These are phyloP conservation scores for Danielia oregonensis DNA, from an alignment of 805 yeast species.

Conservation along the genomic window DNA sequence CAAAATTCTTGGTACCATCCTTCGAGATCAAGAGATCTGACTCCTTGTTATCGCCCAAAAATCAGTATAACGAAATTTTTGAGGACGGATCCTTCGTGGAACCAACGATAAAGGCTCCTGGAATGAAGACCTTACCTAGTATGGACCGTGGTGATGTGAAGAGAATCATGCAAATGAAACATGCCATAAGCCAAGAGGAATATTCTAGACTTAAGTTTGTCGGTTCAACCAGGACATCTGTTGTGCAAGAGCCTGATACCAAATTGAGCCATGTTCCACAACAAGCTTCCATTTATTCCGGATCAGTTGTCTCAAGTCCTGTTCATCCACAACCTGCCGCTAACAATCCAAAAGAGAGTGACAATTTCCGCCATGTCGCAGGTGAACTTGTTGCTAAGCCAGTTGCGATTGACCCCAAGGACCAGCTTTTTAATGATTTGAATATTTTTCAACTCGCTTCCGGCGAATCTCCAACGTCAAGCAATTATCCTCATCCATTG, in stretches of 20 bases:
- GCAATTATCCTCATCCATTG: neutral
- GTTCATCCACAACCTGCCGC: too few species aligned
- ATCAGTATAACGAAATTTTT: constrained; percentile 38
- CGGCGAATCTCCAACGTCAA: neutral
- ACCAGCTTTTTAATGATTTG: constrained; percentile 26
- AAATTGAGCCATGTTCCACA: constrained; percentile 10
- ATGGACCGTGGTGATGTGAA: constrained; percentile 45
- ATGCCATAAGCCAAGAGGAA: constrained; percentile 39
- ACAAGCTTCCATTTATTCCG: constrained; percentile 13
- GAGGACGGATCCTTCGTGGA: constrained; percentile 21
- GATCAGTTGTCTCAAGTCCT: constrained; percentile 9
- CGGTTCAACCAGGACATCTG: constrained; percentile 18
- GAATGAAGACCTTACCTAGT: constrained; percentile 48
- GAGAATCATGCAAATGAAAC: constrained; percentile 30
- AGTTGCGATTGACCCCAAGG: constrained; percentile 24
- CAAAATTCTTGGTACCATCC: constrained; percentile 39
- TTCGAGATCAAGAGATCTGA: constrained; percentile 37
- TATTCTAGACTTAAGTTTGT: constrained; percentile 31
- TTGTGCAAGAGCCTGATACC: constrained; percentile 17
- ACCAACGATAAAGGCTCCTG: constrained; percentile 41
- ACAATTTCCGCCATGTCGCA: constrained; percentile 36
- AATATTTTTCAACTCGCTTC: constrained; percentile 8
- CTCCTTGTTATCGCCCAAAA: constrained; percentile 33
- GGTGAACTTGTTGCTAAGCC: constrained; percentile 30
- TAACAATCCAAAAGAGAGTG: neutral